Base-by-base conservation (phyloP, 768 basidiomycete species). In the Termitomyces sp. region DNA sequence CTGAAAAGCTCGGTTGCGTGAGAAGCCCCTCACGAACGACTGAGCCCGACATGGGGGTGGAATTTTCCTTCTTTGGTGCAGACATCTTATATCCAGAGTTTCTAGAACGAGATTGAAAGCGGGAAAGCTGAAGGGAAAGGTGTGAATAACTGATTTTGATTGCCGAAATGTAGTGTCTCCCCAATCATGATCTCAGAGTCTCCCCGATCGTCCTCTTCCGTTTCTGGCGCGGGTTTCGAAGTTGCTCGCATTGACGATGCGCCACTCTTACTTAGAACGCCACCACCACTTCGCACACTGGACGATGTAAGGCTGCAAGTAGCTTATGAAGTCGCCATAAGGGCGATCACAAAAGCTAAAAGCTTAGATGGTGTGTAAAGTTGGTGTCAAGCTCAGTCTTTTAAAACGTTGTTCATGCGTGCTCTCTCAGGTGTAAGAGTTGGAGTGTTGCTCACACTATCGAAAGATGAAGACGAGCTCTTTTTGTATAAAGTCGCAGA, bases 301-400 rank as follows among this genome's bases (percentile, higher is more conserved):
- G 82, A 80, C 43, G 81, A 81, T 57, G 76, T 88, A 10, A 79
- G 84, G 17, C 74, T 80, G 25, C 82, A 86, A 61, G 85, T 85
- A 16, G 81, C 86, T 0, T 70, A 77, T 41, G 77, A 80, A 58
- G 74, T 87, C 49, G 85, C 84, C 4, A 67, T 84, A 10, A 78
- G 80, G 25, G 74, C 80, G 2, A 73, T 85, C 58, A 79, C 72
- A 35, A 79, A 80, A 56, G 75, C 82, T 2, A 74, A 80, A 62
- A 62, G 62, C 1, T 59, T 81, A 31, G 82, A 88, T 60, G 82
- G 78, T 70, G 69, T 59, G 65, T 50, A 29, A 41, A 46, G 23
- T 4, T 31, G 42, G 42, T n/a, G 19, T 5, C 50, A 46, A n/a
- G 12, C 34, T 25, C 40, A 50, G 46, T 31, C 17, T 5, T 27